Evolutionary conservation across 805 yeast species (phyloP).

Genomic region (Candida maltosa): DNA sequence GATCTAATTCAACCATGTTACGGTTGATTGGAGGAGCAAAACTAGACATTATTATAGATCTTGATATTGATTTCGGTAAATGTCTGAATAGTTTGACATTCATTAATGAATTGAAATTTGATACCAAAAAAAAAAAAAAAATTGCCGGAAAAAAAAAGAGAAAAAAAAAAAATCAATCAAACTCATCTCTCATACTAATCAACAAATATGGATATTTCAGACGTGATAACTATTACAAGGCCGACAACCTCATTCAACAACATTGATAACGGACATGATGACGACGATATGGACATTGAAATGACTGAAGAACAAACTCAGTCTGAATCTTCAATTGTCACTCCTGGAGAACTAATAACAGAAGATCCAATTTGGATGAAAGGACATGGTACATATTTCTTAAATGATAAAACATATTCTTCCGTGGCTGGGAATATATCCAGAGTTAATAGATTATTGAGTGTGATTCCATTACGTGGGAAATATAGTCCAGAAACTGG

Average conservation of each 20-base stretch:
- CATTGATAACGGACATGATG: constrained; percentile 19
- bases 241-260: constrained; percentile 16
- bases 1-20: constrained; percentile 63
- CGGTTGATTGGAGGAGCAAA: constrained; percentile 67
- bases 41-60: constrained; percentile 20
- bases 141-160: neutral
- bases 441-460: constrained; percentile 79
- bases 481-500: constrained; percentile 93
- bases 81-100: constrained; percentile 4
- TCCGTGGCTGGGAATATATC: constrained; percentile 91
- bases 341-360: constrained; percentile 96
- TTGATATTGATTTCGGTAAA: constrained; percentile 2
- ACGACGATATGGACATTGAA: constrained; percentile 43
- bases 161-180: constrained; percentile 4
- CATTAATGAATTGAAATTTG: too few species aligned
- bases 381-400: constrained; percentile 92
- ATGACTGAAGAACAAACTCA: constrained; percentile 32
- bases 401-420: constrained; percentile 73
- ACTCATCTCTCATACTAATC: constrained; percentile 1
- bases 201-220: constrained; percentile 18
- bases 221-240: constrained; percentile 35
- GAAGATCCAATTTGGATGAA: constrained; percentile 97
- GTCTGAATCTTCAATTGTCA: constrained; percentile 49
- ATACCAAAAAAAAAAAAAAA: too few species aligned
- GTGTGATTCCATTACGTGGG: constrained; percentile 83